Base-by-base conservation (phyloP, 768 basidiomycete genomes). In the Cyathus striatus region DNA sequence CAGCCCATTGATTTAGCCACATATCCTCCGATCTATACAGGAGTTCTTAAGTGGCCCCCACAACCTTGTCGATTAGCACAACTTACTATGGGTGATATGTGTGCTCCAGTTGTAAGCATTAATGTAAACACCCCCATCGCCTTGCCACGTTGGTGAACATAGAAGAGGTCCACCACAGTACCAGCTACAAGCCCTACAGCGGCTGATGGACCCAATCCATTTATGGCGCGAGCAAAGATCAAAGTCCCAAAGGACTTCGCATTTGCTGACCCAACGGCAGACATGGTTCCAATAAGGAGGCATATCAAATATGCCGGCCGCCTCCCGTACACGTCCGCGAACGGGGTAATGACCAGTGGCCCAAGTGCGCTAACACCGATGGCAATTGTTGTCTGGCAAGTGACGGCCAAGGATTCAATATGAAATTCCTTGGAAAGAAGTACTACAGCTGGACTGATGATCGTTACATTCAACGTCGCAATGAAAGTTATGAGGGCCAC, bases 71-170 rank as follows among this genome's bases (percentile, higher is more conserved):
- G 16, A 30, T 10, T n/a, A 30, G n/a, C 10, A 13, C 4, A 4
- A 52, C 66, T 52, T 43, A 68, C 66, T 18, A 69, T 69, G 2
- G 69, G 68, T 6, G 69, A 66, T 6, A 68, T 48, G 50, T 71
- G 68, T 6, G 62, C 64, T 10, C 67, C 68, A 49, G 65, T 69
- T 3, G 67, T 70, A 18, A 62, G 50, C 62, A 68, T 65, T 23
- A 70, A 53, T 4, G 68, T 68, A 44, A 68, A 70, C 5, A 69
- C 41, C 5, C 67, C 70, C 68, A 72, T 69, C 0, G 69, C 66
- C 41, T 63, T 68, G 23, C 70, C 70, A 51, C 70, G 56, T 49
- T 68, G 60, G 41, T 66, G 64, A 33, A 50, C 45, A 40, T 61
- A 66, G 42, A 63, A 66, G 7, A 67, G 33, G 48, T 67, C 64